Base-by-base conservation (phyloP, 1,139 yeast species). In the Yamadazyma buinensis region DNA sequence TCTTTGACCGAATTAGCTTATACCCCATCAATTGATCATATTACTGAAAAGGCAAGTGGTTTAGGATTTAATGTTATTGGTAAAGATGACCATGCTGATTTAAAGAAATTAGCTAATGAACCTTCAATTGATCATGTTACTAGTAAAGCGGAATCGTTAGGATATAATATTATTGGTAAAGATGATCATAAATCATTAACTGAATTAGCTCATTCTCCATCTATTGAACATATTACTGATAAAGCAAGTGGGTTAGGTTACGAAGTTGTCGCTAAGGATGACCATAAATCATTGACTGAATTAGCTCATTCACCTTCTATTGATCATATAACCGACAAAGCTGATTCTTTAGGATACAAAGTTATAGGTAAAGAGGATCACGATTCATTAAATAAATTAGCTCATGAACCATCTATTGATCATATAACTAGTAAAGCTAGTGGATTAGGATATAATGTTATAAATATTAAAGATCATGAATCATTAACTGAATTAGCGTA, bases 71-170 rank as follows among this genome's bases (percentile, higher is more conserved):
- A 40, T 1, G 39, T 57, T 8, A 34, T 57, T 9, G 35, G 51
- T 9, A 40, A 30, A 7, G 41, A 35, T 15, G 54, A 47, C 10
- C 43, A 11, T 21, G 27, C 13, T 7, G 15, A 24, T 38, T 18
- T 45, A 17, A 15, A 15, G 3, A 19, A 23, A 5, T 36, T 42
- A 9, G 44, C 42, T 0, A 35, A 50, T 22, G 41, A 49, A 9
- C 72, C 72, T 7, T 40, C 54, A 8, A 19, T 49, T 10, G 52
- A 48, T 9, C 59, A 60, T 33, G 35, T 65, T 14, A 37, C 35
- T 2, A 37, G 44, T 15, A 45, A 44, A 20, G 48, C 59, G 3
- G 29, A 37, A 15, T 35, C 43, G 2, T 48, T 45, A 13, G 53
- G 54, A 2, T 26, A 27, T 5, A 25, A 23, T 7, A 25, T 43